phyloP scores from a whole-genome alignment of 164 flowering plant species.

The Akebia trifoliata region DNA sequence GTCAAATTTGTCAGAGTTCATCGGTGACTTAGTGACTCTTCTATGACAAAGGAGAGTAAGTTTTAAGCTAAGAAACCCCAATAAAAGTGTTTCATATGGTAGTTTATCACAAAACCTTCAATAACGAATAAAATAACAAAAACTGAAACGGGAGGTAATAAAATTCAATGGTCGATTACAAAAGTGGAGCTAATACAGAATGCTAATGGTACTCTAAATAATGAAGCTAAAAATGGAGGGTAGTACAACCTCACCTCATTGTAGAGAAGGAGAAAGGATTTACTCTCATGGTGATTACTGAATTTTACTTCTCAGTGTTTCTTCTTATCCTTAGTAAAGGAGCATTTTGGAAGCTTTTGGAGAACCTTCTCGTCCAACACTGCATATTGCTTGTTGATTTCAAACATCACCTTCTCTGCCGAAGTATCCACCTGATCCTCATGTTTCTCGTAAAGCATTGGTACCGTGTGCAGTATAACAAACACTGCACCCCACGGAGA shows the following conservation, averaged over 20 bases:
- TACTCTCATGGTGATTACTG: not conserved
- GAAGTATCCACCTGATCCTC: slow-evolving; percentile 67
- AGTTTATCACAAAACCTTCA: too few relatives aligned
- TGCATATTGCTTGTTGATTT: slow-evolving; percentile 72
- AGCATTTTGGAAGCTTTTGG: slow-evolving; percentile 52
- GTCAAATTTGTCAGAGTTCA: not conserved
- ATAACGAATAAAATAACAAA: too few relatives aligned
- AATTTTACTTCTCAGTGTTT: slow-evolving; percentile 4
- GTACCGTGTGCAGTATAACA: slow-evolving; percentile 64
- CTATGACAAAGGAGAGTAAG: not conserved
- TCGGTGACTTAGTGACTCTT: not conserved
- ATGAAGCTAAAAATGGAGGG: too few relatives aligned
- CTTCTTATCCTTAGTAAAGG: slow-evolving; percentile 27
- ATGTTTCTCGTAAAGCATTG: slow-evolving; percentile 70
- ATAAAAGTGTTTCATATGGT: too few relatives aligned
- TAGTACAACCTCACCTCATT: too few relatives aligned
- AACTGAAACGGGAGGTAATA: too few relatives aligned
- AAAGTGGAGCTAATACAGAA: too few relatives aligned
- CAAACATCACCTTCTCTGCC: slow-evolving; percentile 62
- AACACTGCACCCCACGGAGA: slow-evolving; percentile 36
- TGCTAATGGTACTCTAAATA: too few relatives aligned
- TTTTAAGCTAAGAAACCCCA: not conserved
- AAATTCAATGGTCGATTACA: too few relatives aligned
- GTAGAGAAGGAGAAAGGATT: not conserved
- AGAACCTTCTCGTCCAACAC: slow-evolving; percentile 63